Evolutionary conservation across 2,329 filamentous ascomycete species (phyloP).

Genomic region (Aspergillus ibericus): DNA sequence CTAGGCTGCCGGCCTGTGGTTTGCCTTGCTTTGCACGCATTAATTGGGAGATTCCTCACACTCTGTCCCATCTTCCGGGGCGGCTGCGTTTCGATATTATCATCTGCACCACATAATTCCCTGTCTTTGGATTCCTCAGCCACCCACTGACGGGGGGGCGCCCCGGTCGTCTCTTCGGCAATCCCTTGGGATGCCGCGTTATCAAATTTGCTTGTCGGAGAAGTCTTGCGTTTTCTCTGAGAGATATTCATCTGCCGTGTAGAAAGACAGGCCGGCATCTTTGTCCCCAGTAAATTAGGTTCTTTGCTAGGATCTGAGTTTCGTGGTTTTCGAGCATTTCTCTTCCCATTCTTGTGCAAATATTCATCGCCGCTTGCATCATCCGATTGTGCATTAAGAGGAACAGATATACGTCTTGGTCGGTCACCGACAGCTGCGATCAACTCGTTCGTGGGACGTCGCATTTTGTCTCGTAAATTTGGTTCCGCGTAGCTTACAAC

Average conservation of each 20-base stretch:
- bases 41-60: background rate
- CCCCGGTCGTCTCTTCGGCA: background rate
- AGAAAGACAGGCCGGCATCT: slow-evolving; percentile 9
- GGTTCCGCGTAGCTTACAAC: slow-evolving; percentile 80
- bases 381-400: slow-evolving; percentile 45
- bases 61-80: background rate
- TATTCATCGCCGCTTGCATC: slow-evolving; percentile 31
- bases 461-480: slow-evolving; percentile 79
- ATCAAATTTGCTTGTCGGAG: slow-evolving; percentile 22
- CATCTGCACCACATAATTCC: background rate
- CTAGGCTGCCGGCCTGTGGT: slow-evolving; percentile 25
- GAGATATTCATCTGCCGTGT: slow-evolving; percentile 28
- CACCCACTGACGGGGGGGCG: background rate
- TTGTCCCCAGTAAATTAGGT: slow-evolving; percentile 18
- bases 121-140: background rate
- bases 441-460: slow-evolving; percentile 73
- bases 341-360: slow-evolving; percentile 4
- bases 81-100: background rate
- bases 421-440: slow-evolving; percentile 67
- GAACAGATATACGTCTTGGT: slow-evolving; percentile 49
- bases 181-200: background rate
- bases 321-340: slow-evolving; percentile 6
- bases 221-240: slow-evolving; percentile 33
- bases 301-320: slow-evolving; percentile 19
- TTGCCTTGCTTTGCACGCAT: slow-evolving; percentile 8